Base-by-base conservation (phyloP, 2,329 filamentous ascomycete genomes). In the Phyllosticta citribraziliensis region DNA sequence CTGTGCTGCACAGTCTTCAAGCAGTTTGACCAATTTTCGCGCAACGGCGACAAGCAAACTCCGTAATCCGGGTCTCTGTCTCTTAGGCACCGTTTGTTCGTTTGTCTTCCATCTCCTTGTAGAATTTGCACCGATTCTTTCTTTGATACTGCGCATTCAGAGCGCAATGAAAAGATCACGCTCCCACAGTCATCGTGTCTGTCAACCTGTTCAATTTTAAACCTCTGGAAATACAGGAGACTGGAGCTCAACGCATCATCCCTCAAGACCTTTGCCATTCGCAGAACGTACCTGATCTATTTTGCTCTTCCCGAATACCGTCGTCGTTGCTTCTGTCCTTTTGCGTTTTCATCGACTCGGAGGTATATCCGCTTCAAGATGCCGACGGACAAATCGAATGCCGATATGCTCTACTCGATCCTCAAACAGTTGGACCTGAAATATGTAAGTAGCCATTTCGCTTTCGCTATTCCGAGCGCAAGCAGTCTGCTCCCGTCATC, bases 391-490 rank as follows among this genome's bases (percentile, higher is more conserved):
- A 76, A 72, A 57, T 75, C 78, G 56, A 81, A 76, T 19, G 74
- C 75, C 35, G 78, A 77, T 50, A 80, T 83, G 62, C 73, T 82
- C n/a, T 83, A 81, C 67, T 75, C 78, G 22, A 82, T 83, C 57
- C 71, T 83, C 65, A 82, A 80, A 64, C 81, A 83, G 65, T 72
- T 82, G 56, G 79, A 81, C 64, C 69, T 83, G 33, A 81, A 80
- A 69, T 74, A 75, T 55, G 79, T 80, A 68, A 64, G 75, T 64
- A 19, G 6, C 33, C 5, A 9, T n/a, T 12, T 20, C 14, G 4
- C 17, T 40, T 30, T 11, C n/a, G 5, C 19, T 9, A 22, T 14
- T 64, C 64, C 62, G 64, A 54, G 52, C 40, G 40, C 8, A 56
- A 47, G 51, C 35, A 35, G 57, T 65, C 65, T 40, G 35, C 35